Evolutionary conservation across 345 rosid genomes (phyloP), one percentile per base, ranked within the genome.

Genomic region (Cardamine occulta): DNA sequence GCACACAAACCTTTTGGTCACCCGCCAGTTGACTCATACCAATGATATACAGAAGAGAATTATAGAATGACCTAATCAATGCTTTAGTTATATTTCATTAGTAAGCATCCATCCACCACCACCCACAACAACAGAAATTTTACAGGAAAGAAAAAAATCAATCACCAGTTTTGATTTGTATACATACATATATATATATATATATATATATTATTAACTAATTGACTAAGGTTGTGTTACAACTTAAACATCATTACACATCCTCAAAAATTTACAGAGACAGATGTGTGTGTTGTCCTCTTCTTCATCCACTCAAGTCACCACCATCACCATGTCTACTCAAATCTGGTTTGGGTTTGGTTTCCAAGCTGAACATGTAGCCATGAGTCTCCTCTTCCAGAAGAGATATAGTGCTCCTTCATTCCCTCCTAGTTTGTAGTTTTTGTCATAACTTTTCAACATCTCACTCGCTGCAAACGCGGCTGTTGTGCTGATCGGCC

Each of bases 351-450:
- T 78, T 73, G 65, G 48, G 59, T 74, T 76, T 85, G 87, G 88
- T 75, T 83, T 81, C 97, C 97, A 89, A 5, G 91, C 87, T 1
- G 95, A 89, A 75, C 82, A 82, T 23, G 93, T 88, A 21, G 87
- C 83, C 97, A 91, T 89, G 2, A 81, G 74, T 77, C 91, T 89
- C 63, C 84, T 84, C 79, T 68, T 75, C 97, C 97, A 91, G 29
- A 84, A 76, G 4, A 91, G 93, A 70, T 80, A 91, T 6, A 88
- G 80, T 1, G 86, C 93, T 18, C 87, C 88, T 52, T 84, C 82
- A 71, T 77, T 73, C 68, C 82, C 91, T 64, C 61, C 83, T 11
- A 88, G 68, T 64, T 80, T 76, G 66, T 86, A 91, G 70, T 85
- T 85, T 55, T 52, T 77, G 73, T 84, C 67, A 51, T 80, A 89